Conservation (phyloP, 2,329 filamentous ascomycete species). For the Trichoderma polysporum region DNA sequence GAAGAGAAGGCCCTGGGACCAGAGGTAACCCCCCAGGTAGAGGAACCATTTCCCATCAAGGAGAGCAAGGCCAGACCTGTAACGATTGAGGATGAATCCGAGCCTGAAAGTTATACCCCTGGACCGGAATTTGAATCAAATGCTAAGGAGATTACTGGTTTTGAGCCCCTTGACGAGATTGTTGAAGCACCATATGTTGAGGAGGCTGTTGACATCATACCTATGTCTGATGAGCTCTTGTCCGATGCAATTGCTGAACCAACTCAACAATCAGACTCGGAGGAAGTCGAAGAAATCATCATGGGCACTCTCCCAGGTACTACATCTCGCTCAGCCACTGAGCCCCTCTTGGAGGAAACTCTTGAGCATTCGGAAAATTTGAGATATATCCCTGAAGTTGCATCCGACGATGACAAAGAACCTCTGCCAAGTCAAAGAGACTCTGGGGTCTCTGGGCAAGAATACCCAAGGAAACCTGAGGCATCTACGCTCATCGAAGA, state of each 20-base stretch:
- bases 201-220: background rate
- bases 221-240: background rate
- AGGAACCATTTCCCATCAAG: conserved; percentile 16
- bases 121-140: background rate
- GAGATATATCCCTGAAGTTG: too few relatives aligned
- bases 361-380: background rate
- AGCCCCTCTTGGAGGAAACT: background rate
- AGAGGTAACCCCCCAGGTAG: background rate
- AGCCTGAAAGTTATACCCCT: background rate
- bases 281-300: conserved; percentile 5
- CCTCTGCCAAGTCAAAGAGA: too few relatives aligned
- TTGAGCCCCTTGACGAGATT: conserved; percentile 11
- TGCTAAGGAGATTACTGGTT: background rate
- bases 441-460: background rate
- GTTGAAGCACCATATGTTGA: background rate
- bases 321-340: background rate
- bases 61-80: conserved; percentile 25
- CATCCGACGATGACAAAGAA: too few relatives aligned
- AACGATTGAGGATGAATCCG: background rate
- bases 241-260: background rate
- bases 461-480: background rate
- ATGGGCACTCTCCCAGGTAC: background rate
- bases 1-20: background rate
- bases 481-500: background rate
- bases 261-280: background rate